Evolutionary conservation across 176 grass and related monocot species (phyloP), one percentile per base, ranked within the genome.

Genomic region (Rhipidocladum racemiflorum): DNA sequence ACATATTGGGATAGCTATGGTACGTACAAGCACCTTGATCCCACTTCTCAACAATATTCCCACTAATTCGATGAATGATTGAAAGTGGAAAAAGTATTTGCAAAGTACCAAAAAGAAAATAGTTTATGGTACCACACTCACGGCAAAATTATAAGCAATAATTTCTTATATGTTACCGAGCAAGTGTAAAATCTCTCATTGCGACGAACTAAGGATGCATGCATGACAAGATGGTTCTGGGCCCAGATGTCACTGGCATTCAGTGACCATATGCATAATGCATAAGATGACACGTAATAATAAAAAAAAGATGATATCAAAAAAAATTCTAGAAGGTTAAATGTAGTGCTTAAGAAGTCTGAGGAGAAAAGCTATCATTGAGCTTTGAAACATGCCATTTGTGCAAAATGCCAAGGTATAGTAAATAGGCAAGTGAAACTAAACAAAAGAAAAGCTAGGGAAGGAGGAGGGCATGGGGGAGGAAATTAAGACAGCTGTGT

Each of bases 401-500:
- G 59, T 14, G 13, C 59, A 61, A 61, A 6, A 7, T 15, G 13
- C 30, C 59, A 61, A 61, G 13, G 13, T 29, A 7, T 6, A 39
- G 6, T 40, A 42, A 30, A 28, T 51, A 39, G 36, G 20, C 20
- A 28, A 36, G 6, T 63, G 11, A 40, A 57, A 66, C 25, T n/a
- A 49, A 72, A 21, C 56, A 34, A 43, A 42, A 38, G 43, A 66
- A 24, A 61, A 79, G 59, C 61, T 10, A 59, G 12, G 23, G 27
- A 68, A 0, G 55, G 44, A 12, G 44, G 27, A 53, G 0, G 2
- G 1, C 13, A 48, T 2, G 4, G n/a, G 17, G 50, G 14, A 43
- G n/a, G n/a, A n/a, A n/a, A n/a, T n/a, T n/a, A 40, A 81, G 77
- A 3, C 71, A 76, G 83, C 53, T 81, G 82, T 85, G 82, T 5